Percentiles rank a stretch among this genome's conserved stretches.
phyloP scores from a whole-genome alignment of 352 stramenopile genomes.

The Pythium graminicola region DNA sequence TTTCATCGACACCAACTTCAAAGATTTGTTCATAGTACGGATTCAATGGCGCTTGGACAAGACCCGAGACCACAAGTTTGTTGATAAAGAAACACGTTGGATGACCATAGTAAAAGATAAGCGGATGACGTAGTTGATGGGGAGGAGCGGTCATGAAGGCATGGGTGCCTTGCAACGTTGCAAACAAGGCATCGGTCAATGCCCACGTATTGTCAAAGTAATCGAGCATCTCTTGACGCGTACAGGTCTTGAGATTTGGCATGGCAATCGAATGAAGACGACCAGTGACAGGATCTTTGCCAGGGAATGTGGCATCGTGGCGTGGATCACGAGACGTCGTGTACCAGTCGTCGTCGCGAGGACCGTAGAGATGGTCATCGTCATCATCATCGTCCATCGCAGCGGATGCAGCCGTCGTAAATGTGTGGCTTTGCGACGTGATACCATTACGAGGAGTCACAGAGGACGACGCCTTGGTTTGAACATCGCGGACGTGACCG shows the following conservation, averaged over 20 bases:
- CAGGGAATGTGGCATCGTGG: conserved; percentile 52
- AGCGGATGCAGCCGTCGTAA: conserved; percentile 8
- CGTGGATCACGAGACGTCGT: conserved; percentile 56
- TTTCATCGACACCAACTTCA: conserved; percentile 97
- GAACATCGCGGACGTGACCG: conserved; percentile 14
- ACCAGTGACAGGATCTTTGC: conserved; percentile 32
- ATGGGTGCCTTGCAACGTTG: conserved; percentile 85
- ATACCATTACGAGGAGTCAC: not conserved
- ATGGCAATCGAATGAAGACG: conserved; percentile 62
- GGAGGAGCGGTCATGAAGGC: conserved; percentile 88
- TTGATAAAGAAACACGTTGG: conserved; percentile 95
- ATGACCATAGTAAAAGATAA: conserved; percentile 99
- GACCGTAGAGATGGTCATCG: conserved; percentile 50
- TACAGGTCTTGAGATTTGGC: conserved; percentile 78
- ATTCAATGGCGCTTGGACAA: conserved; percentile 87
- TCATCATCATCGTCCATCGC: conserved; percentile 33
- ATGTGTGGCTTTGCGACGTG: conserved; percentile 9
- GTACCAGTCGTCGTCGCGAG: conserved; percentile 65
- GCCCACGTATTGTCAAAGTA: conserved; percentile 96
- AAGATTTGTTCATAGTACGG: conserved; percentile 94
- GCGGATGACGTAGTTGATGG: conserved; percentile 92
- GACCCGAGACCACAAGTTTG: conserved; percentile 91
- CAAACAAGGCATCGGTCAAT: conserved; percentile 92
- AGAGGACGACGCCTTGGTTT: conserved; percentile 14
- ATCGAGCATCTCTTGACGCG: conserved; percentile 82